Conservation (phyloP, 2,329 filamentous ascomycete species). For the Diaporthe aspalathi region DNA sequence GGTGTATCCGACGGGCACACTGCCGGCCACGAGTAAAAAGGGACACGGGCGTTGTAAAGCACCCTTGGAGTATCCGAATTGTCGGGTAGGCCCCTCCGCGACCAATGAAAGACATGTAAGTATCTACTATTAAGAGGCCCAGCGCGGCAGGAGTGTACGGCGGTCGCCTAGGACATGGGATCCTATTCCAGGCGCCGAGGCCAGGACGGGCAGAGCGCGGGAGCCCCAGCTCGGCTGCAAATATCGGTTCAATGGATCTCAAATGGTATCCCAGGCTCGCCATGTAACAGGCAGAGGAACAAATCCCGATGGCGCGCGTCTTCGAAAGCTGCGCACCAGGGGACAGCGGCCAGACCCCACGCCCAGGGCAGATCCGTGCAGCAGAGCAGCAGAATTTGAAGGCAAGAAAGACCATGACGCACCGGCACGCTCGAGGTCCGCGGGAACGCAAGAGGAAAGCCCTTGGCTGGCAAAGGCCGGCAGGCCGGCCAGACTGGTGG, state of each 20-base stretch:
- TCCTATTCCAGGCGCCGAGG: constrained; percentile 16
- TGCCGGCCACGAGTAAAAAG: not conserved
- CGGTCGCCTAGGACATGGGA: constrained; percentile 5
- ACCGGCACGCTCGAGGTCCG: not conserved
- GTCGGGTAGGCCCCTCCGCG: not conserved
- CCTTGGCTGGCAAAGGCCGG: not conserved
- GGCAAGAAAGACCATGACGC: constrained; percentile 1
- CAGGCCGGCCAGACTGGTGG: not conserved
- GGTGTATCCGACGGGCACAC: not conserved
- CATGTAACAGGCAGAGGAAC: not conserved
- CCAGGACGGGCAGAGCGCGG: not conserved
- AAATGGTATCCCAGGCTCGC: constrained; percentile 11
- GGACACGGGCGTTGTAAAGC: not conserved
- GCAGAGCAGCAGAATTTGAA: constrained; percentile 1
- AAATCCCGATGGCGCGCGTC: not conserved
- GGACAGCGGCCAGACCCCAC: not conserved
- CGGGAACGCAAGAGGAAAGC: not conserved
- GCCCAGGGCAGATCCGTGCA: not conserved
- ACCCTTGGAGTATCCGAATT: constrained; percentile 8
- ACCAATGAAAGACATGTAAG: constrained; percentile 27
- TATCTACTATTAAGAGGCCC: too few species aligned
- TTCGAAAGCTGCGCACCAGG: not conserved
- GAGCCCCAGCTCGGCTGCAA: not conserved
- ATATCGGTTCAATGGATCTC: not conserved
- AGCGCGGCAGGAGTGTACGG: not conserved